phyloP scores from a whole-genome alignment of 108 stramenopile genomes.

The Fistulifera solaris region DNA sequence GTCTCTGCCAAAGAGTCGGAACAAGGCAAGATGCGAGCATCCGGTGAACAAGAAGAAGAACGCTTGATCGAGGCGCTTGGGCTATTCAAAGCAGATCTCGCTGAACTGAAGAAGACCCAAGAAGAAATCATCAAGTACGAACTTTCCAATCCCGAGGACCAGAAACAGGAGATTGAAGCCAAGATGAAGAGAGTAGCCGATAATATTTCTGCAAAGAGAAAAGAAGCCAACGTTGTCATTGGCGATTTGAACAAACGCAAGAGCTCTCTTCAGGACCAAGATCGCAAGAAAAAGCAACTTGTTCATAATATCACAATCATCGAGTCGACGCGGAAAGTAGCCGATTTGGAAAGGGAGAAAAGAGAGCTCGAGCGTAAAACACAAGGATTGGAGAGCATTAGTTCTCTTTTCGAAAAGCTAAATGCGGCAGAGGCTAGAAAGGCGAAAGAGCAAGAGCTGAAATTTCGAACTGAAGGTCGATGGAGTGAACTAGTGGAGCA shows the following conservation, averaged over 20 bases:
- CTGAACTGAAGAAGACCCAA: conserved; percentile 28
- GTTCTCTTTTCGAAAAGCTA: conserved; percentile 27
- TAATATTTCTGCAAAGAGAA: conserved; percentile 29
- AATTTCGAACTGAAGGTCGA: conserved; percentile 45
- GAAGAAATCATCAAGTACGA: conserved; percentile 25
- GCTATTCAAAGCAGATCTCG: conserved; percentile 7
- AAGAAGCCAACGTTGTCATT: conserved; percentile 35
- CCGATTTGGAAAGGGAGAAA: conserved; percentile 27
- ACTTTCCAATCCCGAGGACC: conserved; percentile 16
- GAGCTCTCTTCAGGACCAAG: conserved; percentile 56
- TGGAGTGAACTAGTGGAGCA: conserved; percentile 47
- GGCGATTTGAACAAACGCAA: conserved; percentile 38
- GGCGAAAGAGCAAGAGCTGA: conserved; percentile 18
- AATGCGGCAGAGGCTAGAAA: conserved; percentile 19
- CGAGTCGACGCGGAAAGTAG: conserved; percentile 10
- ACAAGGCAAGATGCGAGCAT: conserved; percentile 18
- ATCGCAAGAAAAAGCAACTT: conserved; percentile 51
- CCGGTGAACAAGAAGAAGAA: neutral
- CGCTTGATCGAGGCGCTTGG: neutral
- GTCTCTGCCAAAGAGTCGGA: conserved; percentile 33
- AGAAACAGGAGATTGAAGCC: conserved; percentile 22
- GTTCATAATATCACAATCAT: conserved; percentile 59
- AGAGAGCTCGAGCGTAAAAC: conserved; percentile 23
- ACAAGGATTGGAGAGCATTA: conserved; percentile 30
- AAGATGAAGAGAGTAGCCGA: conserved; percentile 16